Percentiles rank a stretch among this genome's conserved stretches.
phyloP scores from a whole-genome alignment of 2,329 filamentous ascomycete genomes.

The Fusarium coffeatum region DNA sequence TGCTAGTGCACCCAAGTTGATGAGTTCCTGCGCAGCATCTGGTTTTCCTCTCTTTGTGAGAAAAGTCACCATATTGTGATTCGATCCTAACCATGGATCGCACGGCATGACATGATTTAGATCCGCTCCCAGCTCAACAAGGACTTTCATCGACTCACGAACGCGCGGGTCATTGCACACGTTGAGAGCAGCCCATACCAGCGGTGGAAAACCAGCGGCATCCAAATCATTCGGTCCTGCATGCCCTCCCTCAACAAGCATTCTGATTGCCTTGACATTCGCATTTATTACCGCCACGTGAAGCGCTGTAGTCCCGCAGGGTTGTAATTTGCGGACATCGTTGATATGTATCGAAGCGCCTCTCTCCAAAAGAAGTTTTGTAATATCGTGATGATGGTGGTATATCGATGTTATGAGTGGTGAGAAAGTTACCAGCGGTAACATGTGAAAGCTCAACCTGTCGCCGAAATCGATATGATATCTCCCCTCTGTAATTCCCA shows the following conservation, averaged over 20 bases:
- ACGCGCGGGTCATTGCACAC: background rate
- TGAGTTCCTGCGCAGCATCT: constrained; percentile 13
- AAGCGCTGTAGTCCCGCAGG: constrained; percentile 22
- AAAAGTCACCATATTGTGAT: constrained; percentile 2
- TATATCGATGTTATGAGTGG: constrained; percentile 23
- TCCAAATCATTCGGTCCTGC: constrained; percentile 24
- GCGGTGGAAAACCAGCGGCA: constrained; percentile 19
- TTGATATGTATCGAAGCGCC: constrained; percentile 27
- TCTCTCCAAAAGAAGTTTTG: constrained; percentile 10
- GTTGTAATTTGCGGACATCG: background rate
- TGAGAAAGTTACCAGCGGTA: constrained; percentile 14
- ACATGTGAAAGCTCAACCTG: constrained; percentile 12
- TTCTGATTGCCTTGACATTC: constrained; percentile 3
- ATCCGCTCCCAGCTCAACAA: constrained; percentile 29
- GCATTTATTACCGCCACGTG: constrained; percentile 22
- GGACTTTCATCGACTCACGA: constrained; percentile 4
- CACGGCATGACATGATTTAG: constrained; percentile 20
- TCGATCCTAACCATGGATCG: background rate
- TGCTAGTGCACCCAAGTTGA: background rate
- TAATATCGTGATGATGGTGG: background rate
- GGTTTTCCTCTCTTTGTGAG: constrained; percentile 2
- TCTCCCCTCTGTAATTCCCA: background rate
- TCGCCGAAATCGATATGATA: constrained; percentile 25
- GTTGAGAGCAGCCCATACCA: constrained; percentile 26
- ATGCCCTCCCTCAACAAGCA: constrained; percentile 16